These are phyloP conservation scores for Chaetoceros muelleri DNA, from an alignment of 108 stramenopile genomes.

Conservation along the genomic window DNA sequence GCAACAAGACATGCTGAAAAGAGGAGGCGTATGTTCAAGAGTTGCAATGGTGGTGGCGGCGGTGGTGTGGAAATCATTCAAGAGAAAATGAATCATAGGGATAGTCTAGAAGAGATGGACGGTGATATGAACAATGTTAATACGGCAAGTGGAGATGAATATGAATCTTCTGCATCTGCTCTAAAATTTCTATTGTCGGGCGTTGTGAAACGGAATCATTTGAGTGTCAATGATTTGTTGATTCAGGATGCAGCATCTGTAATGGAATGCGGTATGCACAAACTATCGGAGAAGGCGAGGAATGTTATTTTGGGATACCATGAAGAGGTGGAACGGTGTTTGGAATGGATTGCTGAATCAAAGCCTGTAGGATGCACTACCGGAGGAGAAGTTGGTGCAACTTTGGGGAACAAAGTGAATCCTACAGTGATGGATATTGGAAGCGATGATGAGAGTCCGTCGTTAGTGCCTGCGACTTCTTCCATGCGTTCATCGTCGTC, in stretches of 20 bases:
- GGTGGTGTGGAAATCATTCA: neutral
- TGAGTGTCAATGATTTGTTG: slow-evolving; percentile 69
- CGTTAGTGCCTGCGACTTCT: neutral
- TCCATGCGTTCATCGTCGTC: neutral
- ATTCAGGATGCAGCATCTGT: slow-evolving; percentile 60
- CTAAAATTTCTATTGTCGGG: slow-evolving; percentile 64
- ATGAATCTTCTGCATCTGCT: slow-evolving; percentile 26
- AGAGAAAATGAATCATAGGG: neutral
- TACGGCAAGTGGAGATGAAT: neutral
- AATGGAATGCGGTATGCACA: slow-evolving; percentile 58
- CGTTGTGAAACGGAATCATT: slow-evolving; percentile 85
- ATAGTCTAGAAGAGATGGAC: neutral
- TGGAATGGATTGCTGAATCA: slow-evolving; percentile 55
- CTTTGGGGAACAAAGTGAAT: slow-evolving; percentile 6
- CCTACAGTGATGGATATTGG: neutral
- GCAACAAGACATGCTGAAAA: slow-evolving; percentile 8
- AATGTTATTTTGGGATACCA: slow-evolving; percentile 53
- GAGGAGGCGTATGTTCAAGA: neutral
- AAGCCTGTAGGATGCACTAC: slow-evolving; percentile 1
- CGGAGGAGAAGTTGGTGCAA: slow-evolving; percentile 8
- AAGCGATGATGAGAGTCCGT: neutral
- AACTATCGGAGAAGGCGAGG: slow-evolving; percentile 41
- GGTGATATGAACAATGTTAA: neutral
- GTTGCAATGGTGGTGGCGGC: neutral
- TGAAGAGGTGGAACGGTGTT: slow-evolving; percentile 57